Percentiles rank a stretch among this genome's conserved stretches.
phyloP scores from a whole-genome alignment of 2,329 filamentous ascomycete species.

The Ophiostoma sp. region DNA sequence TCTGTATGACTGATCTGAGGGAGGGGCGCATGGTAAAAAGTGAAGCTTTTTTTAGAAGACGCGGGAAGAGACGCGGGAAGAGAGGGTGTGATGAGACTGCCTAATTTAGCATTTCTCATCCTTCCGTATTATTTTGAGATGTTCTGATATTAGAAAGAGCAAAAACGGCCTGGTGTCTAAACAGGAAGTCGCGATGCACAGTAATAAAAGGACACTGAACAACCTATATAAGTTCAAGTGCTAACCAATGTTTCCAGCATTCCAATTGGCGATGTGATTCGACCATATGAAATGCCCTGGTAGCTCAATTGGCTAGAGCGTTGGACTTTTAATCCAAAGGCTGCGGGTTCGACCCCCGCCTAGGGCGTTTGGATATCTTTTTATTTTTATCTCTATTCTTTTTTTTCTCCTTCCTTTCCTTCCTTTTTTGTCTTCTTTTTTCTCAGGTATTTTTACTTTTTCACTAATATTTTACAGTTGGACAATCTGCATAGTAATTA shows the following conservation, averaged over 20 bases:
- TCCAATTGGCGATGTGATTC: constrained; percentile 14
- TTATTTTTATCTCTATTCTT: neutral
- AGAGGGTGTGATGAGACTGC: neutral
- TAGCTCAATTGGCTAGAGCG: constrained; percentile 22
- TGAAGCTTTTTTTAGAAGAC: neutral
- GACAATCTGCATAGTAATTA: too few relatives aligned
- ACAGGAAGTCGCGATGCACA: neutral
- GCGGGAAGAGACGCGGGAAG: too few relatives aligned
- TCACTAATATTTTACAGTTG: too few relatives aligned
- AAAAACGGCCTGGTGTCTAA: neutral
- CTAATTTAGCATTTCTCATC: neutral
- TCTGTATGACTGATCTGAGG: too few relatives aligned
- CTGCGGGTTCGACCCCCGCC: constrained; percentile 21
- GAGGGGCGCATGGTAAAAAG: neutral
- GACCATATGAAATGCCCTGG: constrained; percentile 15
- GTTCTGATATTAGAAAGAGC: neutral
- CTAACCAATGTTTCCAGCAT: neutral
- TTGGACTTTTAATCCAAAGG: constrained; percentile 22
- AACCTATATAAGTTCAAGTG: neutral
- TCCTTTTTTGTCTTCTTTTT: neutral
- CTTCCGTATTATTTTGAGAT: neutral
- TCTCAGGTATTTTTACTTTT: too few relatives aligned
- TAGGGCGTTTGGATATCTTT: constrained; percentile 14
- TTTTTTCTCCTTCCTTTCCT: neutral
- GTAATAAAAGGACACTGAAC: too few relatives aligned